Evolutionary conservation across 164 flowering plant species (phyloP).

Genomic region (Piper betle): DNA sequence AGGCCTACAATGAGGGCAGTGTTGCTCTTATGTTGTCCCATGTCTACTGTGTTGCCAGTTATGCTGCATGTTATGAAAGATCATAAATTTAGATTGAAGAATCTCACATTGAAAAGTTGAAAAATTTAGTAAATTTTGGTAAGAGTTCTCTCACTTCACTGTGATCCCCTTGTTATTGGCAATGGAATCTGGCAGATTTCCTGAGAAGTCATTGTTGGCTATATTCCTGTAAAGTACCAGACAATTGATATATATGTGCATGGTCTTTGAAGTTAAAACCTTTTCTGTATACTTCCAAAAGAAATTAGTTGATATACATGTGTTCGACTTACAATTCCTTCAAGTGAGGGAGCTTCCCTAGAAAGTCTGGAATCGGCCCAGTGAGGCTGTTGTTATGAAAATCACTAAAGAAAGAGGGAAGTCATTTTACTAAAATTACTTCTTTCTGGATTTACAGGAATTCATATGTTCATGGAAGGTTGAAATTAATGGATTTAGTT

Average conservation of each 20-base stretch:
- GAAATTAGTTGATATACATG: not conserved
- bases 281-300: not conserved
- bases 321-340: conserved; percentile 17
- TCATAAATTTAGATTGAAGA: not conserved
- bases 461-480: not conserved
- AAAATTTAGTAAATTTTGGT: too few relatives aligned
- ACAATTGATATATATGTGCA: not conserved
- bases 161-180: conserved; percentile 1
- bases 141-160: not conserved
- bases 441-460: not conserved
- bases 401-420: conserved; percentile 9
- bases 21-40: not conserved
- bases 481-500: not conserved
- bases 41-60: not conserved
- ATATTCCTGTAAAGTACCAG: not conserved
- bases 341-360: conserved; percentile 25
- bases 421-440: too few relatives aligned
- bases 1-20: not conserved
- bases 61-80: not conserved
- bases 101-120: not conserved
- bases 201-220: conserved; percentile 2
- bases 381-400: conserved; percentile 15
- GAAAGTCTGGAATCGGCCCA: conserved; percentile 28
- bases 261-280: not conserved
- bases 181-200: conserved; percentile 3